Evolutionary conservation across 2,329 filamentous ascomycete species (phyloP), one percentile per base, ranked within the genome.

Genomic region (Cercospora sojina): DNA sequence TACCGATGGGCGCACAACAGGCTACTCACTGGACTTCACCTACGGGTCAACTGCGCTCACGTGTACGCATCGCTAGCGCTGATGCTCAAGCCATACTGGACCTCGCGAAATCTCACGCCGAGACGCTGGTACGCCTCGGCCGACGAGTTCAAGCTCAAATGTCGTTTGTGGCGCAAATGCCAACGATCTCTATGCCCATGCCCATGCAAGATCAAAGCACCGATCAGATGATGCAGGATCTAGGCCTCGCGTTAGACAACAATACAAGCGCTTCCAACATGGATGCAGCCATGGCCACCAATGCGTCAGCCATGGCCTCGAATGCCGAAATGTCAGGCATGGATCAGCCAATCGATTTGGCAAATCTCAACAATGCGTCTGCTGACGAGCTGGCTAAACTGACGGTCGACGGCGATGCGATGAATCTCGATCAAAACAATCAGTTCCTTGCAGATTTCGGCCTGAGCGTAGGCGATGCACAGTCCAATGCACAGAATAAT

Each of bases 131-230:
- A 1, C 73, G 74, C 2, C 70, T 79, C 3, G 67, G 67, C 20
- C 69, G 75, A 16, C 68, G 72, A n/a, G 75, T 78, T 2, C 74
- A 77, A 55, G 69, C 73, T 1, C 76, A 79, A 55, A 69, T 74
- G 31, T 88, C 91, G 10, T 88, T 91, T n/a, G 65, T 77, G 5
- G 83, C 85, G n/a, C 88, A 90, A 74, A 83, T 90, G 31, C 67
- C 74, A 10, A 64, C 69, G 10, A 71, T 77, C 55, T 51, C 72
- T 12, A 69, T 73, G 20, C 69, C 75, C 4, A 71, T 73, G 51
- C 69, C 68, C 56, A 72, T 61, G 61, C 73, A 67, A 61, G 64
- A 69, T 62, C 62, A 71, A 35, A 59, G 65, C 10, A 67, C 69
- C 16, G 74, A 76, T 35, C 76, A 77, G 49, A 72, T 78, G 47